Percentiles rank a stretch among this genome's conserved stretches.
These are phyloP conservation scores for Dothiorella sarmentorum DNA, from an alignment of 2,329 filamentous ascomycete genomes.

Conservation along the genomic window DNA sequence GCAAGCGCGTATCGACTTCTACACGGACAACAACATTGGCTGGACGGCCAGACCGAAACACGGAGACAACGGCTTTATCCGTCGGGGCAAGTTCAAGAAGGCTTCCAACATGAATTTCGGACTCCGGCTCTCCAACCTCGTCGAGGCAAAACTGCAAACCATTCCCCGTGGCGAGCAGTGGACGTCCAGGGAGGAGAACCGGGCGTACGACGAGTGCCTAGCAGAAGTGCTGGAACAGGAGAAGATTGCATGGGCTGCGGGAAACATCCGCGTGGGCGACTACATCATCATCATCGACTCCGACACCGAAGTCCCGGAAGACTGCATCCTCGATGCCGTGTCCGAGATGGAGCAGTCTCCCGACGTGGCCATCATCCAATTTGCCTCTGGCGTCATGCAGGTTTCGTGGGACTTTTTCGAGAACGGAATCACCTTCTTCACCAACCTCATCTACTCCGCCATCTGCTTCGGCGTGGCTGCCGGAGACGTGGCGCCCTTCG, in stretches of 20 bases:
- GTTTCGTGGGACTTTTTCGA: constrained; percentile 16
- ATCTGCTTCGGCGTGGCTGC: constrained; percentile 68
- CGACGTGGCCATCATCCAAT: constrained; percentile 62
- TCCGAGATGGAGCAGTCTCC: constrained; percentile 79
- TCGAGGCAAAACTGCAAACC: constrained; percentile 56
- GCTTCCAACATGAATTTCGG: constrained; percentile 75
- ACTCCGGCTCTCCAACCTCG: constrained; percentile 57
- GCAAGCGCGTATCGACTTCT: constrained; percentile 45
- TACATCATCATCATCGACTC: constrained; percentile 40
- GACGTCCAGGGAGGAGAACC: constrained; percentile 24
- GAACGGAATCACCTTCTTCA: constrained; percentile 66
- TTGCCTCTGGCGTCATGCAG: constrained; percentile 19
- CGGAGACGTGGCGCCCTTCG: constrained; percentile 71
- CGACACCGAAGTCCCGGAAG: constrained; percentile 72
- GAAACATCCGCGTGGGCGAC: constrained; percentile 73
- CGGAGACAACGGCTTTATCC: constrained; percentile 29
- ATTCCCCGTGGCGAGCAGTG: constrained; percentile 37
- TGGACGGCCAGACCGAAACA: constrained; percentile 50
- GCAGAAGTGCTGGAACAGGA: constrained; percentile 62
- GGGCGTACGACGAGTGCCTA: constrained; percentile 37
- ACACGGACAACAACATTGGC: constrained; percentile 49
- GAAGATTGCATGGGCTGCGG: constrained; percentile 74
- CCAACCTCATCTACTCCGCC: constrained; percentile 70
- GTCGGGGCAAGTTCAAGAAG: constrained; percentile 38
- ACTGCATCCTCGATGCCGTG: constrained; percentile 75